Conservation (phyloP, 2,329 filamentous ascomycete species). For the Hymenoscyphus infarciens region DNA sequence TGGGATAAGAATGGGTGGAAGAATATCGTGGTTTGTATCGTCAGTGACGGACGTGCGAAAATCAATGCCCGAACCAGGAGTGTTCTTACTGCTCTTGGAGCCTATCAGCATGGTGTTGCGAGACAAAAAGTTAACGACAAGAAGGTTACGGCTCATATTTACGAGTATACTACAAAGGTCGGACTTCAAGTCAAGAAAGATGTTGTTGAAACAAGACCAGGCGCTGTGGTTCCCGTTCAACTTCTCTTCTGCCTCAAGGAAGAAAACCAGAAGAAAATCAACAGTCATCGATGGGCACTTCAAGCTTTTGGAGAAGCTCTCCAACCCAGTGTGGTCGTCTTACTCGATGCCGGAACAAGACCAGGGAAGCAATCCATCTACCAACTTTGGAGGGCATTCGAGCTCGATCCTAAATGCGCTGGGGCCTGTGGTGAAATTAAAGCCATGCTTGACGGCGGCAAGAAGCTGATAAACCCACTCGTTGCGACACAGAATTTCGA, state of each 20-base stretch:
- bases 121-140: constrained; percentile 69
- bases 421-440: constrained; percentile 30
- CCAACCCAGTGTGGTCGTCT: constrained; percentile 23
- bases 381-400: constrained; percentile 26
- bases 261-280: constrained; percentile 30
- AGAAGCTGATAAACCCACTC: constrained; percentile 27
- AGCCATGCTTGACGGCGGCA: constrained; percentile 22
- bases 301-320: constrained; percentile 27
- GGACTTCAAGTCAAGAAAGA: constrained; percentile 86
- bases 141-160: constrained; percentile 68
- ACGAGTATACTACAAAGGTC: constrained; percentile 56
- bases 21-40: constrained; percentile 69
- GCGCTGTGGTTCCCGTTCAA: constrained; percentile 62
- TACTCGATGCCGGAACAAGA: constrained; percentile 29
- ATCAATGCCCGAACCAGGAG: constrained; percentile 63
- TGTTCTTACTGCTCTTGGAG: constrained; percentile 61
- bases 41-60: constrained; percentile 66
- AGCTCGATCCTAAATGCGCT: constrained; percentile 23
- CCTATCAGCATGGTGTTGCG: constrained; percentile 67
- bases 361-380: constrained; percentile 23
- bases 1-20: constrained; percentile 73
- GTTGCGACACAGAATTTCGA: constrained; percentile 30
- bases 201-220: constrained; percentile 78
- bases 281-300: constrained; percentile 28
- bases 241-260: constrained; percentile 29